phyloP scores from a whole-genome alignment of 768 basidiomycete species.

The Calocybe indica region DNA sequence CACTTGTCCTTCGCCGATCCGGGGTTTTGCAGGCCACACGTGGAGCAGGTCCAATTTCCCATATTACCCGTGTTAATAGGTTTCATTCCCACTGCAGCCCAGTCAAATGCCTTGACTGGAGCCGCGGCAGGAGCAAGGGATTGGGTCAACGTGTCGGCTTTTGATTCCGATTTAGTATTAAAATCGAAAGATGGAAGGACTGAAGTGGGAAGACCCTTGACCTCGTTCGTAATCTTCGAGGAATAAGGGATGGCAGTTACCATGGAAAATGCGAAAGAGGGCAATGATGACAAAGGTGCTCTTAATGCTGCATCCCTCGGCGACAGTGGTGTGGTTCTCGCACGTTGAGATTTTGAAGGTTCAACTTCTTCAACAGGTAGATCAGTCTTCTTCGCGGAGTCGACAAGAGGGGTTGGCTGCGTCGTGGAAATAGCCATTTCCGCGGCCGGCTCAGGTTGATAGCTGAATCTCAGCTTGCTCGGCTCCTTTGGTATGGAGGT shows the following conservation, averaged over 20 bases:
- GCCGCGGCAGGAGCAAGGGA: conserved; percentile 10
- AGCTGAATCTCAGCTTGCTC: conserved; percentile 71
- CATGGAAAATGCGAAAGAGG: conserved; percentile 29
- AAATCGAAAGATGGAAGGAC: conserved; percentile 45
- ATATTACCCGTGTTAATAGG: conserved; percentile 25
- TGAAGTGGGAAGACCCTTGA: conserved; percentile 28
- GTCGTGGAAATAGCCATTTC: conserved; percentile 16
- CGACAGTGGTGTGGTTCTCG: conserved; percentile 4
- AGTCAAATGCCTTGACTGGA: conserved; percentile 44
- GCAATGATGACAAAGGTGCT: conserved; percentile 22
- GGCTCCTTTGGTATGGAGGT: conserved; percentile 65
- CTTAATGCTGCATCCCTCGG: conserved; percentile 25
- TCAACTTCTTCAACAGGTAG: not conserved
- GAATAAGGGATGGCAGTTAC: conserved; percentile 14
- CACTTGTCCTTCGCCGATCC: conserved; percentile 38
- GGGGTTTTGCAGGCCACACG: conserved; percentile 48
- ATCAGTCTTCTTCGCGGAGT: not conserved
- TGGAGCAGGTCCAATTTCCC: conserved; percentile 49
- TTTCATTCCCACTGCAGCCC: conserved; percentile 56
- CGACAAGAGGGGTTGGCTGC: conserved; percentile 7
- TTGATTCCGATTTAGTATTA: conserved; percentile 1
- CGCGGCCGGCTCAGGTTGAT: conserved; percentile 43
- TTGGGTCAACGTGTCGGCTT: conserved; percentile 1
- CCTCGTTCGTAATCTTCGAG: conserved; percentile 23
- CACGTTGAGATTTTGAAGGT: not conserved